phyloP scores from a whole-genome alignment of 768 basidiomycete genomes.

The Coprinopsis sp. region DNA sequence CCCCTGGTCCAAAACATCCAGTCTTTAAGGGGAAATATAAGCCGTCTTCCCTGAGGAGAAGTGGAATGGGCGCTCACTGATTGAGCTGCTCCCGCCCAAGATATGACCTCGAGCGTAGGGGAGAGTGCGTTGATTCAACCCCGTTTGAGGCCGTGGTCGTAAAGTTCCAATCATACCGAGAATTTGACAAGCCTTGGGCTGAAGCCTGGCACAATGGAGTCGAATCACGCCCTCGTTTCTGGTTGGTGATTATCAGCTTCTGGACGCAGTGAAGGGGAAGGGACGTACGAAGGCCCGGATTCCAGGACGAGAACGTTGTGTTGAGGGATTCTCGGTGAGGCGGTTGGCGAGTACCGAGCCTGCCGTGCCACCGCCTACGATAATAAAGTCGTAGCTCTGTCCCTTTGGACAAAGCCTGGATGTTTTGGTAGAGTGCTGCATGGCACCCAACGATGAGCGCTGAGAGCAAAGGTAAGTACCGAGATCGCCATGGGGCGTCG shows the following conservation, averaged over 20 bases:
- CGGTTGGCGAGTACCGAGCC: constrained; percentile 27
- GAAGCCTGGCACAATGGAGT: constrained; percentile 11
- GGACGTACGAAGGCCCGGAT: constrained; percentile 12
- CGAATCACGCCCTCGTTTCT: constrained; percentile 8
- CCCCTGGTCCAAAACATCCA: constrained; percentile 20
- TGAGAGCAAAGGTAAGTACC: too few relatives aligned
- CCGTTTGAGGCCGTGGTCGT: constrained; percentile 30
- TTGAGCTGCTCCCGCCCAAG: constrained; percentile 28
- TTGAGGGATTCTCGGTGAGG: constrained; percentile 17
- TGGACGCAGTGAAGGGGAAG: too few relatives aligned
- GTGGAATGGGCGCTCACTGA: constrained; percentile 21
- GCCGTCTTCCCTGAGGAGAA: not conserved
- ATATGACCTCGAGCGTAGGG: constrained; percentile 25
- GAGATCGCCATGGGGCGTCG: not conserved
- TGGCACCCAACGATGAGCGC: not conserved
- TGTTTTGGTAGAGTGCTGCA: constrained; percentile 3
- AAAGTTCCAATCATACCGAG: constrained; percentile 31
- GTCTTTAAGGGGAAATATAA: constrained; percentile 8
- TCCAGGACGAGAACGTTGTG: constrained; percentile 13
- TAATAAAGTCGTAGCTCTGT: constrained; percentile 12
- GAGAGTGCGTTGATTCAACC: constrained; percentile 21
- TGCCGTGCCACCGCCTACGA: constrained; percentile 26
- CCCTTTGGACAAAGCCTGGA: constrained; percentile 3
- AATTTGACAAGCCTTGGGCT: constrained; percentile 8
- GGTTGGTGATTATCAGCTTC: too few relatives aligned